Evolutionary conservation across 495 filamentous ascomycete genomes (phyloP).

Genomic region (Xylaria flabelliformis): DNA sequence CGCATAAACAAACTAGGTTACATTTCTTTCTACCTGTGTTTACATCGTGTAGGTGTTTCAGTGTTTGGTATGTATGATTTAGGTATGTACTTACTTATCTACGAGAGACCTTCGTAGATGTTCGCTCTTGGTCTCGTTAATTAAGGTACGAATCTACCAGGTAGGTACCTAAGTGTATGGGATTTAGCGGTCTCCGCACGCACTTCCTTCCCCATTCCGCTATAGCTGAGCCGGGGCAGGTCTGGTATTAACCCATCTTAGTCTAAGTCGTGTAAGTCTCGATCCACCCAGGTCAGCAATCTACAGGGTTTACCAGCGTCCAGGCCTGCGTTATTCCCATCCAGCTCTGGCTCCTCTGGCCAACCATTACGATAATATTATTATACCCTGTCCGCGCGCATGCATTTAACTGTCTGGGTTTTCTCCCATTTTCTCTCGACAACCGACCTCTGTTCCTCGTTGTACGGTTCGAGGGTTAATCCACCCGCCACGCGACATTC

Average conservation of each 20-base stretch:
- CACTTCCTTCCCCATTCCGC: constrained; percentile 24
- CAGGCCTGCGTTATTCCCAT: not conserved
- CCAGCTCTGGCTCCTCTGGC: not conserved
- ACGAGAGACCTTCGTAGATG: not conserved
- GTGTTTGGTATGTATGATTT: not conserved
- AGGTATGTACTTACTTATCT: not conserved
- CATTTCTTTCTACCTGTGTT: not conserved
- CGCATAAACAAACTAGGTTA: not conserved
- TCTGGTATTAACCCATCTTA: not conserved
- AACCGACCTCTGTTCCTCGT: constrained; percentile 3
- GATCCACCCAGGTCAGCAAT: not conserved
- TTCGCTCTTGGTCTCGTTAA: not conserved
- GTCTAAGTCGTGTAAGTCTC: not conserved
- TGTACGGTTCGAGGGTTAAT: constrained; percentile 17
- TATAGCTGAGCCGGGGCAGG: constrained; percentile 11
- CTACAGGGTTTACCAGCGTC: constrained; percentile 1
- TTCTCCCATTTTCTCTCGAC: not conserved
- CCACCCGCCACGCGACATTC: constrained; percentile 4
- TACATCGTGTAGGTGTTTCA: not conserved
- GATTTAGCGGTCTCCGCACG: constrained; percentile 15
- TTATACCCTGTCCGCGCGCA: constrained; percentile 22
- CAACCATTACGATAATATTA: constrained; percentile 14
- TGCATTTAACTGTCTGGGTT: not conserved
- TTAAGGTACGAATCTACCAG: constrained; percentile 5
- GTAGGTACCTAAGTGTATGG: not conserved